Percentiles rank a stretch among this genome's conserved stretches.
Conservation (phyloP, 2,329 filamentous ascomycete species). For the Cytospora paraplurivora region DNA sequence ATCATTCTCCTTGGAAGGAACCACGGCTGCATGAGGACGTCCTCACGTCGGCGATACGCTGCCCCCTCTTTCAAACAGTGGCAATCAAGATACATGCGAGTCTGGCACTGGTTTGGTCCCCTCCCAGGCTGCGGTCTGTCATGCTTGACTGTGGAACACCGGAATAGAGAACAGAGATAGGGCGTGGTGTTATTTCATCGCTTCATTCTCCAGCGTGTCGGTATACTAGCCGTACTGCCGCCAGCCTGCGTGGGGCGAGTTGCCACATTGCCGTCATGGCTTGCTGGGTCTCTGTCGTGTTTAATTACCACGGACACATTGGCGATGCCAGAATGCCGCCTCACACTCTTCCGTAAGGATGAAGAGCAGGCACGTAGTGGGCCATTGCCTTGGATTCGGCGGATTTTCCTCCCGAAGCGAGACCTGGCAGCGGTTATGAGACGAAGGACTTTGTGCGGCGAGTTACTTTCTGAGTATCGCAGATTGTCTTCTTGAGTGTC, state of each 20-base stretch:
- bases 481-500: no score
- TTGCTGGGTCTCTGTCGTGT: slow-evolving; percentile 2
- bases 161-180: background rate
- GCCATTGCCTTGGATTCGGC: no score
- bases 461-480: no score
- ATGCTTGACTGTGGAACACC: slow-evolving; percentile 1
- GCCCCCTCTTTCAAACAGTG: slow-evolving; percentile 15
- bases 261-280: slow-evolving; percentile 2
- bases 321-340: background rate
- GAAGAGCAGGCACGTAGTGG: background rate
- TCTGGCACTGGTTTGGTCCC: slow-evolving; percentile 4
- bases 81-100: slow-evolving; percentile 6
- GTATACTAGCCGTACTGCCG: slow-evolving; percentile 7
- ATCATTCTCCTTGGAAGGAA: background rate
- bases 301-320: slow-evolving; percentile 1
- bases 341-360: background rate
- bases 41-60: background rate
- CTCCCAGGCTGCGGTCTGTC: slow-evolving; percentile 11
- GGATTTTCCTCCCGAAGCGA: no score
- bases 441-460: no score
- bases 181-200: background rate
- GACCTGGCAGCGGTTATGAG: no score
- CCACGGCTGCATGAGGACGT: background rate
- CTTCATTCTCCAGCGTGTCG: background rate
- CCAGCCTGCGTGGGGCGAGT: background rate